Conservation (phyloP, 1,284 basidiomycete species). For the Cystobasidium pallidum region DNA sequence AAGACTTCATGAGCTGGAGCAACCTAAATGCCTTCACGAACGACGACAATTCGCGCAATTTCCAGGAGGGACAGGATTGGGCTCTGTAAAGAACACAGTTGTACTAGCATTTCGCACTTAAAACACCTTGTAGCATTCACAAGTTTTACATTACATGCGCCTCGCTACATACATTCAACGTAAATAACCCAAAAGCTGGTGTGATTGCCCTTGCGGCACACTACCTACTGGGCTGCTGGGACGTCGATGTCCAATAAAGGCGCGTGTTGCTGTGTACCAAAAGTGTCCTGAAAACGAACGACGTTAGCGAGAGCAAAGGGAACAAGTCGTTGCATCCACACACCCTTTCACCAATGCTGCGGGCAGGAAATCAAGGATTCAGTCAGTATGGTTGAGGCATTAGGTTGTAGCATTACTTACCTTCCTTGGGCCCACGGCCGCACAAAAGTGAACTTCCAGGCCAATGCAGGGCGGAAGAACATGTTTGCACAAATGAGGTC, state of each 20-base stretch:
- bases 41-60: background rate
- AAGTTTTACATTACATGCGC: background rate
- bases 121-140: background rate
- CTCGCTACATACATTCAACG: constrained; percentile 6
- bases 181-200: too few species aligned
- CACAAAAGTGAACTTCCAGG: constrained; percentile 31
- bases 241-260: constrained; percentile 21
- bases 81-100: background rate
- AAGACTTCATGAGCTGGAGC: constrained; percentile 33
- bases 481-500: constrained; percentile 24
- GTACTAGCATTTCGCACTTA: background rate
- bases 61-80: constrained; percentile 22
- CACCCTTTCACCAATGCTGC: constrained; percentile 29
- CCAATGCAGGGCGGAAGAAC: constrained; percentile 32
- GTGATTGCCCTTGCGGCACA: too few species aligned
- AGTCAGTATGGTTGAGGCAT: too few species aligned
- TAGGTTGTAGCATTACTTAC: background rate
- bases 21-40: background rate
- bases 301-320: background rate
- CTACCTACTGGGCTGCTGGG: background rate
- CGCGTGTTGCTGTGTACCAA: constrained; percentile 32
- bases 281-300: constrained; percentile 9
- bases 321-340: background rate
- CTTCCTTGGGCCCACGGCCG: constrained; percentile 25
- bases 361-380: too few species aligned